These are phyloP conservation scores for Septoria petroselini DNA, from an alignment of 2,329 filamentous ascomycete genomes.

Conservation along the genomic window DNA sequence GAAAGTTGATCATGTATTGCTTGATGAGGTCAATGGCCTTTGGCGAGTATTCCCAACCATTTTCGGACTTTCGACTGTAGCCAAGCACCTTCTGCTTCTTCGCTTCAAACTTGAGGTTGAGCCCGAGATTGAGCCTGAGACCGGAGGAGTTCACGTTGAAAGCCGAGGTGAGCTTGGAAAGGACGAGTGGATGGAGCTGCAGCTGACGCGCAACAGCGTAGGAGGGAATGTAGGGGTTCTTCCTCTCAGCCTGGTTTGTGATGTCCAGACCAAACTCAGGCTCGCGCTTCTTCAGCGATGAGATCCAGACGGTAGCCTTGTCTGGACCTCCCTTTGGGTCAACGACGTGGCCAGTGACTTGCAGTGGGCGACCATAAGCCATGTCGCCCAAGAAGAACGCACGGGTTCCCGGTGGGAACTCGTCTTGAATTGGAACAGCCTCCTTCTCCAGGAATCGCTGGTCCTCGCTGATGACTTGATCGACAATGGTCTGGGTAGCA, in stretches of 20 bases:
- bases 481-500: slow-evolving; percentile 86
- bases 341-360: slow-evolving; percentile 67
- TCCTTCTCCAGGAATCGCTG: slow-evolving; percentile 86
- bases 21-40: slow-evolving; percentile 77
- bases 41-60: slow-evolving; percentile 93
- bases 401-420: slow-evolving; percentile 77
- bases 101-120: slow-evolving; percentile 95
- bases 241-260: slow-evolving; percentile 65
- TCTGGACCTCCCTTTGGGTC: slow-evolving; percentile 56
- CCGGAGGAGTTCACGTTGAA: slow-evolving; percentile 82
- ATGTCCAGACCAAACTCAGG: slow-evolving; percentile 75
- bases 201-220: slow-evolving; percentile 83
- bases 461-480: slow-evolving; percentile 85
- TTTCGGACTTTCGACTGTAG: slow-evolving; percentile 80
- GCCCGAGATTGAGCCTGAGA: slow-evolving; percentile 79
- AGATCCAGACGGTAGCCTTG: slow-evolving; percentile 77
- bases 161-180: slow-evolving; percentile 94
- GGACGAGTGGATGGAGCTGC: slow-evolving; percentile 75
- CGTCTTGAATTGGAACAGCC: slow-evolving; percentile 84
- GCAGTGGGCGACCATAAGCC: slow-evolving; percentile 85
- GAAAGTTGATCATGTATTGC: slow-evolving; percentile 90
- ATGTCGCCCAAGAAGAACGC: slow-evolving; percentile 94
- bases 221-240: slow-evolving; percentile 77
- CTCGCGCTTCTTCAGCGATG: slow-evolving; percentile 68
- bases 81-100: slow-evolving; percentile 94